Percentiles rank a stretch among this genome's conserved stretches.
Conservation (phyloP, 2,329 filamentous ascomycete species). For the Clonostachys chloroleuca region DNA sequence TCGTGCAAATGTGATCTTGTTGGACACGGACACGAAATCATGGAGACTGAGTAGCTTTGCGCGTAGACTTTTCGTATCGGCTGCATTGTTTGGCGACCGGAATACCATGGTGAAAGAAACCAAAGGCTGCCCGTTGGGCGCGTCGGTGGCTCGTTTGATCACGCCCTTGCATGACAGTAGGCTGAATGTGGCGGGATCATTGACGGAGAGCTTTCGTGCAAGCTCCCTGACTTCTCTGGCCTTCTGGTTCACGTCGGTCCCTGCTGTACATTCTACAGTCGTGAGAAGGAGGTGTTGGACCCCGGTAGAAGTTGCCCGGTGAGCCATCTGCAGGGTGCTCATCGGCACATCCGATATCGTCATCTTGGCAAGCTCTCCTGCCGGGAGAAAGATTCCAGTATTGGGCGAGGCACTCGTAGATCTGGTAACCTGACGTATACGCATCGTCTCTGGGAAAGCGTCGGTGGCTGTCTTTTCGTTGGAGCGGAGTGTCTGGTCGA, state of each 20-base stretch:
- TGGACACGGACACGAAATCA: neutral
- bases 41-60: neutral
- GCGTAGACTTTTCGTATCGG: neutral
- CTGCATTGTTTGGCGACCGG: neutral
- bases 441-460: too few relatives aligned
- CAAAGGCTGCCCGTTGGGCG: neutral
- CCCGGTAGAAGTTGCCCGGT: neutral
- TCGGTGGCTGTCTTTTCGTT: too few relatives aligned
- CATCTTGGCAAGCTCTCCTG: too few relatives aligned
- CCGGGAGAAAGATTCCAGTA: too few relatives aligned
- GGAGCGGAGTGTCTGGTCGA: too few relatives aligned
- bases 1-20: constrained; percentile 1
- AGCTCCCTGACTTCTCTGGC: neutral
- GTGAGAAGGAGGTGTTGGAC: neutral
- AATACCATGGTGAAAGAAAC: neutral
- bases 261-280: neutral
- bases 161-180: constrained; percentile 1
- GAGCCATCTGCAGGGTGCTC: too few relatives aligned
- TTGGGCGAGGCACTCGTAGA: too few relatives aligned
- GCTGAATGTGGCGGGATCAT: constrained; percentile 1
- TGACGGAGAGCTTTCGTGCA: neutral
- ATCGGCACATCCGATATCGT: too few relatives aligned
- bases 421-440: too few relatives aligned
- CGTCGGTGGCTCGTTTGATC: neutral
- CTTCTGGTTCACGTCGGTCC: too few relatives aligned